phyloP scores from a whole-genome alignment of 164 flowering plant genomes.

The Kalanchoe fedtschenkoi region DNA sequence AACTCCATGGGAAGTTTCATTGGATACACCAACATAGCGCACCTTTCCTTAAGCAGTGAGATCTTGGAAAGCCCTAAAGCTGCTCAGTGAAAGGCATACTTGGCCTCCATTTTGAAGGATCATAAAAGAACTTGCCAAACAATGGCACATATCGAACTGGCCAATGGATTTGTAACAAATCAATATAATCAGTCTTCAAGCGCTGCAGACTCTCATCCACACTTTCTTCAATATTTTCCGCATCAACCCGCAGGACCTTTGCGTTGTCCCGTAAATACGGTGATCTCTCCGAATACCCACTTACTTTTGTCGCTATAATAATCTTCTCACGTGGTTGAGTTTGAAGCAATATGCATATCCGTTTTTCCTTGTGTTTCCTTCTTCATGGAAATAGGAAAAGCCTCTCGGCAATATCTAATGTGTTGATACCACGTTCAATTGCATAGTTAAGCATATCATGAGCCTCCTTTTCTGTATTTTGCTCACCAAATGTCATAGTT shows the following conservation, averaged over 20 bases:
- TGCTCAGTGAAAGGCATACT: conserved; percentile 83
- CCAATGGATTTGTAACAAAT: conserved; percentile 94
- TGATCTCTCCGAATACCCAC: conserved; percentile 77
- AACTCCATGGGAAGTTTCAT: conserved; percentile 92
- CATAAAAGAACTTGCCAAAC: conserved; percentile 68
- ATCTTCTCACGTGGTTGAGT: conserved; percentile 91
- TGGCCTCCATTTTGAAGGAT: conserved; percentile 69
- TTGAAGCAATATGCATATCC: conserved; percentile 70
- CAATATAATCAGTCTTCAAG: conserved; percentile 82
- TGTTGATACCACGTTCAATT: conserved; percentile 69
- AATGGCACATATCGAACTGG: conserved; percentile 87
- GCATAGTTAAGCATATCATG: conserved; percentile 77
- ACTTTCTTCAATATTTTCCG: conserved; percentile 79
- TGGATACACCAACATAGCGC: conserved; percentile 87
- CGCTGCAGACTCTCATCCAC: conserved; percentile 92
- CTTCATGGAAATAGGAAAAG: conserved; percentile 81
- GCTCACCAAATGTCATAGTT: conserved; percentile 97
- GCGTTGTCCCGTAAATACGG: conserved; percentile 62
- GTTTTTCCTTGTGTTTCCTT: conserved; percentile 91
- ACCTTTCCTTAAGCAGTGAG: conserved; percentile 91
- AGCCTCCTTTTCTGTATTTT: conserved; percentile 87
- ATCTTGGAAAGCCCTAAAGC: conserved; percentile 67
- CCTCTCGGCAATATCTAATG: conserved; percentile 71
- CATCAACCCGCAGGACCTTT: conserved; percentile 74
- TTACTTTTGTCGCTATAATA: conserved; percentile 81